Evolutionary conservation across 306 rosid genomes (phyloP).

Genomic region (Glycine tomentella): DNA sequence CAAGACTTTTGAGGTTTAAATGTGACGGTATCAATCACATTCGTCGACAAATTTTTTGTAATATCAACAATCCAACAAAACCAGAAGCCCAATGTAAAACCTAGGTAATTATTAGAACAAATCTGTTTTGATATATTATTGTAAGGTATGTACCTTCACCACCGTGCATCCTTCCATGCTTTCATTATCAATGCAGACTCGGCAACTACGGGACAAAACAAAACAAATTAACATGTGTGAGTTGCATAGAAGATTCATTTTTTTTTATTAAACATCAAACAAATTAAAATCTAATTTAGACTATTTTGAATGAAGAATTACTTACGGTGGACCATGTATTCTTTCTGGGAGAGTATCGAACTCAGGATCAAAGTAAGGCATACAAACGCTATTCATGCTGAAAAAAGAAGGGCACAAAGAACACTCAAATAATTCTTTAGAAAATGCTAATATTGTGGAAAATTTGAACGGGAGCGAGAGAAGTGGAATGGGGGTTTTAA

Average conservation of each 20-base stretch:
- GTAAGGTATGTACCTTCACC: constrained; percentile 57
- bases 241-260: neutral
- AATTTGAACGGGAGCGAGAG: neutral
- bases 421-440: neutral
- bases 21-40: neutral
- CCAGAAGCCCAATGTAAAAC: neutral
- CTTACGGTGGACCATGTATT: constrained; percentile 77
- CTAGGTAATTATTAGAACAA: neutral
- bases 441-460: constrained; percentile 11
- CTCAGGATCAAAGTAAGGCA: constrained; percentile 85
- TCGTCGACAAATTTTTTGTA: neutral
- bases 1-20: neutral
- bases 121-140: neutral
- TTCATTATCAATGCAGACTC: constrained; percentile 75
- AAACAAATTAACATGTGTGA: constrained; percentile 7
- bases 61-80: neutral
- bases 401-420: constrained; percentile 1
- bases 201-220: constrained; percentile 53
- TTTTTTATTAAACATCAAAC: neutral
- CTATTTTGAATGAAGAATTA: constrained; percentile 11
- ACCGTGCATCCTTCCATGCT: constrained; percentile 72
- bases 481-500: neutral
- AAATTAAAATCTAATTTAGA: neutral
- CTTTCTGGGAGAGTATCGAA: constrained; percentile 70
- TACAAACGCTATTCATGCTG: constrained; percentile 66